A percentile compares a stretch with the other conserved stretches of the same genome.
Evolutionary conservation across 2,329 filamentous ascomycete genomes (phyloP).

Genomic region (Colletotrichum gigasporum): DNA sequence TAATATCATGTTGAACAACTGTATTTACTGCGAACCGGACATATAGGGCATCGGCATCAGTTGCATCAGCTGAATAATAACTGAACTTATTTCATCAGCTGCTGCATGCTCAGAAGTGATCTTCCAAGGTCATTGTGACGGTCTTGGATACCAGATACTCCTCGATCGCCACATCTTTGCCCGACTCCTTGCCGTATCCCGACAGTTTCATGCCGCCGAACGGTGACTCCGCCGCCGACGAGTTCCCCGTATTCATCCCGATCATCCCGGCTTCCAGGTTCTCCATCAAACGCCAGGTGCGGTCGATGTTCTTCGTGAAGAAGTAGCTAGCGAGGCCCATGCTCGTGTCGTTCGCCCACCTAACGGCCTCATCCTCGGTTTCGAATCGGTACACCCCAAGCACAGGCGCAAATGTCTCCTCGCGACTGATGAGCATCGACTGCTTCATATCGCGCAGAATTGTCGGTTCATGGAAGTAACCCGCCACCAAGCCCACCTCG

Average conservation of each 20-base stretch:
- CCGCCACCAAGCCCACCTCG: conserved; percentile 40
- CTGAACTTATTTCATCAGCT: no score
- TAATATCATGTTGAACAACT: neutral
- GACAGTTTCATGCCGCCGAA: conserved; percentile 60
- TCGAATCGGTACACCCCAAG: conserved; percentile 77
- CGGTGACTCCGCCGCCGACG: conserved; percentile 52
- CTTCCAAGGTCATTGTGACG: conserved; percentile 53
- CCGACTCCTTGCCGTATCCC: conserved; percentile 57
- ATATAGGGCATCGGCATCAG: neutral
- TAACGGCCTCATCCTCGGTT: conserved; percentile 77
- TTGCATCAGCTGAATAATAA: no score
- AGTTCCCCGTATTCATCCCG: conserved; percentile 44
- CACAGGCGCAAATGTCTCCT: conserved; percentile 82
- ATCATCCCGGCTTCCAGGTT: conserved; percentile 73
- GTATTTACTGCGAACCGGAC: neutral
- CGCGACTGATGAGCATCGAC: conserved; percentile 72
- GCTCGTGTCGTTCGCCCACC: conserved; percentile 72
- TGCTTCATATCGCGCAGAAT: conserved; percentile 74
- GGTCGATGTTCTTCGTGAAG: conserved; percentile 61
- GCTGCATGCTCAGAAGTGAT: conserved; percentile 42
- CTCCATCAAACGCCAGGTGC: conserved; percentile 54
- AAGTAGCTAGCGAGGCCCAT: conserved; percentile 82
- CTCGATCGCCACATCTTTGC: conserved; percentile 57
- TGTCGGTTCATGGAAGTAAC: conserved; percentile 79
- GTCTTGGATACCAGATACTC: conserved; percentile 58